phyloP scores from a whole-genome alignment of 192 early-diverging fungal genomes.

The Mortierella hygrophila region DNA sequence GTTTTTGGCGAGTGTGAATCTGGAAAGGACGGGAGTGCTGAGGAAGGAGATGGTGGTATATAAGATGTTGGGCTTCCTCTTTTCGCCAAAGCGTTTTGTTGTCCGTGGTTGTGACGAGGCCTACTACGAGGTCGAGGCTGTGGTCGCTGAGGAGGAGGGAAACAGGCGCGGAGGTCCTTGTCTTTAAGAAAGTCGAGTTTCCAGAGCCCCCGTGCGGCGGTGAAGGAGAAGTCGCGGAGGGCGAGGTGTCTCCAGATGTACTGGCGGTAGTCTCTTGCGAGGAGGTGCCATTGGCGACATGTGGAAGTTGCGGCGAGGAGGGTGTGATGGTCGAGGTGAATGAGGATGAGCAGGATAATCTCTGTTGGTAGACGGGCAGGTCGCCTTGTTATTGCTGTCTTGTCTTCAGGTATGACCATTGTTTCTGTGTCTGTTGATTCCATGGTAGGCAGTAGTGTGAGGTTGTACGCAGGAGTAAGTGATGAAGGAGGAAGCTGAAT shows the following conservation, averaged over 20 bases:
- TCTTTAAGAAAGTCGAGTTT: conserved; percentile 39
- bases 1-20: neutral
- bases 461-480: neutral
- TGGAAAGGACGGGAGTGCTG: neutral
- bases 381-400: neutral
- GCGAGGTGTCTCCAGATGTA: conserved; percentile 39
- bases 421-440: neutral
- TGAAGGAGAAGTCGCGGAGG: conserved; percentile 33
- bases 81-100: neutral
- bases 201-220: conserved; percentile 37
- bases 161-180: conserved; percentile 20
- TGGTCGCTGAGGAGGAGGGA: conserved; percentile 7
- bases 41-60: neutral
- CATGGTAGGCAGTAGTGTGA: neutral
- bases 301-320: conserved; percentile 23
- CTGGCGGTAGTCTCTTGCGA: conserved; percentile 32
- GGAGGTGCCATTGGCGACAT: conserved; percentile 33
- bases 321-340: conserved; percentile 39
- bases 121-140: neutral
- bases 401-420: neutral
- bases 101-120: neutral
- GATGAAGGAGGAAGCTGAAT: neutral
- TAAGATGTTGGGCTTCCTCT: neutral
- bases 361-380: conserved; percentile 24
- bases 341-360: conserved; percentile 41